Evolutionary conservation across 768 basidiomycete species (phyloP).

Genomic region (Suillus subalutaceus): DNA sequence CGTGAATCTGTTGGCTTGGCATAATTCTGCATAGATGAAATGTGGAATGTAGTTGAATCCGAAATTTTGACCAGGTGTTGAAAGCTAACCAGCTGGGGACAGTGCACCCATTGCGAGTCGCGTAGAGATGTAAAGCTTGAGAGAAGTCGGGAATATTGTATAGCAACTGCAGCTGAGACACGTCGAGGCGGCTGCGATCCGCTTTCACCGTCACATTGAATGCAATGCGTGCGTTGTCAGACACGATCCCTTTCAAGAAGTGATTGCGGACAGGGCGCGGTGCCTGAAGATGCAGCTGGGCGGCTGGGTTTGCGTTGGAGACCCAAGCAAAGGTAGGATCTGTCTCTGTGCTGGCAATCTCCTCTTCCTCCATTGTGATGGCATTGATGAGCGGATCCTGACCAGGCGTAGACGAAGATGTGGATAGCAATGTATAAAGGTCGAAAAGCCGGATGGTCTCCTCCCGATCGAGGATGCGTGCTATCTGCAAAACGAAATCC

Average conservation of each 20-base stretch:
- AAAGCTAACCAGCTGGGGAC: background rate
- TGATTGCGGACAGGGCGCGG: background rate
- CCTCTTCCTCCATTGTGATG: background rate
- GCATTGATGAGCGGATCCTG: background rate
- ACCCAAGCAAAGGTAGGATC: background rate
- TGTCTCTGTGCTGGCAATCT: background rate
- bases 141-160: background rate
- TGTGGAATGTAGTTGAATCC: slow-evolving; percentile 26
- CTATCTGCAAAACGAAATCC: slow-evolving; percentile 30
- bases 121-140: background rate
- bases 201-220: background rate
- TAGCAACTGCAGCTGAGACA: background rate
- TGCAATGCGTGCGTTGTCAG: background rate
- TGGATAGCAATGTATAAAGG: slow-evolving; percentile 5
- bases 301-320: background rate
- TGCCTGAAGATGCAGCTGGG: background rate
- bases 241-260: background rate
- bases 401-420: background rate
- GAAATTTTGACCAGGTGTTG: slow-evolving; percentile 23
- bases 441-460: slow-evolving; percentile 15
- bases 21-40: slow-evolving; percentile 22
- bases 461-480: slow-evolving; percentile 10
- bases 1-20: slow-evolving; percentile 13
- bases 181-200: background rate
- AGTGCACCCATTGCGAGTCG: background rate